Base-by-base conservation (phyloP, 495 filamentous ascomycete species). In the Aspergillus mulundensis region DNA sequence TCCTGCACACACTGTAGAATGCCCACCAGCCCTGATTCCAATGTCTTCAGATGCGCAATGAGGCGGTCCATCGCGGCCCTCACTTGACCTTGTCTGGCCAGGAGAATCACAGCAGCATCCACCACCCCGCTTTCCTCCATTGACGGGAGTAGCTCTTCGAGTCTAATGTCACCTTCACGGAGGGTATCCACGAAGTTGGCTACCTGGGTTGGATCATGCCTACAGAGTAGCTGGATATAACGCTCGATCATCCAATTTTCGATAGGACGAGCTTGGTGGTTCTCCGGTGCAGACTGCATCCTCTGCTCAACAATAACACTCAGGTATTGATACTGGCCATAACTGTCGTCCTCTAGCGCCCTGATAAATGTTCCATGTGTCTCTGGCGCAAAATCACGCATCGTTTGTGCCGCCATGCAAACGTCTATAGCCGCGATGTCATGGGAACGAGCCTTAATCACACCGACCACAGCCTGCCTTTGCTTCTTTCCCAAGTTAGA, bases 191-290 rank as follows among this genome's bases (percentile, higher is more conserved):
- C 86, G 67, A 90, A 98, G 45, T 87, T 83, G 3, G 90, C 88
- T 8, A 98, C 92, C 66, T 94, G 90, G 0, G 80, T 71, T 6
- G 89, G 81, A 54, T 96, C 82, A 63, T 88, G 94, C 61, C 78
- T 78, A 72, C 95, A 97, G 80, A 97, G 87, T 18, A 98, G 80
- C 58, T 87, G 87, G 19, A 98, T 84, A 68, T 97, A 98, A 57
- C 81, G 84, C 65, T 97, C 94, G 16, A 87, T 71, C 62, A 97
- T 89, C 64, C 66, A 70, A 44, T 72, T 70, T 20, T 75, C 71
- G 7, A 54, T 62, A 18, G 57, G 59, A 11, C 74, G 56, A 48
- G 60, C 36, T 36, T 60, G 39, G 36, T 69, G 72, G 7, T 54
- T 58, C 16, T 79, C 80, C 5, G 68, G 68, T 1, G 59, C 44